Evolutionary conservation across 192 early-diverging fungal species (phyloP).

Genomic region (Coemansia sp.): DNA sequence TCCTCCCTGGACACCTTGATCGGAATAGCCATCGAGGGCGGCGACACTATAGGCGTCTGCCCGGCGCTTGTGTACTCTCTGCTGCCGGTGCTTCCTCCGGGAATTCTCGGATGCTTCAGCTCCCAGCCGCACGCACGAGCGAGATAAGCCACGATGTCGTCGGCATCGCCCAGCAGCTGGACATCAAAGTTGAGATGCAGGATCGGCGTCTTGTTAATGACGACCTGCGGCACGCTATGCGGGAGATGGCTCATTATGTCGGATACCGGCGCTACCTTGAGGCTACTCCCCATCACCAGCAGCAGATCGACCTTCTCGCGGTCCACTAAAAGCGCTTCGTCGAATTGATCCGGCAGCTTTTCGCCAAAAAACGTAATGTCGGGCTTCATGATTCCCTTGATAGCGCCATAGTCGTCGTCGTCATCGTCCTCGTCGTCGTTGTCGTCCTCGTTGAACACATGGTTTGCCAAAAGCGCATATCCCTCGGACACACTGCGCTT

Average conservation of each 20-base stretch:
- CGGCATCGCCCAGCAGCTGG: slow-evolving; percentile 80
- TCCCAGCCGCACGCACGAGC: slow-evolving; percentile 75
- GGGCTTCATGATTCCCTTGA: slow-evolving; percentile 79
- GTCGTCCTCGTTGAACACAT: background rate
- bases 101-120: slow-evolving; percentile 61
- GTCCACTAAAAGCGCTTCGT: slow-evolving; percentile 69
- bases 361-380: slow-evolving; percentile 99
- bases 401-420: slow-evolving; percentile 55
- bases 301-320: slow-evolving; percentile 77
- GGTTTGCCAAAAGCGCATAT: background rate
- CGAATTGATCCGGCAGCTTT: slow-evolving; percentile 78
- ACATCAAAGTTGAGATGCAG: slow-evolving; percentile 87
- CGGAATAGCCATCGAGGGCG: slow-evolving; percentile 10
- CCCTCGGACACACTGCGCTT: background rate
- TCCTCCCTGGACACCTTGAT: slow-evolving; percentile 7
- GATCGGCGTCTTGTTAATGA: slow-evolving; percentile 89
- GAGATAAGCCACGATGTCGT: slow-evolving; percentile 77
- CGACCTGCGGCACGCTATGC: slow-evolving; percentile 76
- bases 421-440: slow-evolving; percentile 53
- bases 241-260: slow-evolving; percentile 85
- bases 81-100: slow-evolving; percentile 54
- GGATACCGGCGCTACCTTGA: slow-evolving; percentile 93
- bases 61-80: slow-evolving; percentile 26
- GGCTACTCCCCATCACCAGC: slow-evolving; percentile 93
- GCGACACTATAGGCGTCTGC: slow-evolving; percentile 6